A percentile compares a stretch with the other conserved stretches of the same genome.
Evolutionary conservation across 805 yeast species (phyloP).

Genomic region (Zygotorulaspora sp.): DNA sequence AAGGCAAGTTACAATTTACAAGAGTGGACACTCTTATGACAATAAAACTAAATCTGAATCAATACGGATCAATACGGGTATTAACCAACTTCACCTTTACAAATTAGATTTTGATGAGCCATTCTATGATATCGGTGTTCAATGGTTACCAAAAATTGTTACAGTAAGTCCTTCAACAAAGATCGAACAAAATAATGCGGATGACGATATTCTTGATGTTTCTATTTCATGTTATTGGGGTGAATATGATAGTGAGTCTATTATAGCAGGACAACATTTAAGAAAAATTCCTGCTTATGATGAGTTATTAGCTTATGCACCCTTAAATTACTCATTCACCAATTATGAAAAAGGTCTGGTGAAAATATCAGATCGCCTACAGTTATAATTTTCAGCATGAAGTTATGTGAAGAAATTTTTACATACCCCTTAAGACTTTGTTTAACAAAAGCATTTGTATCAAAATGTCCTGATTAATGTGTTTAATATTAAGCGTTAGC

Average conservation of each 20-base stretch:
- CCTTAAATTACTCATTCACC: slow-evolving; percentile 58
- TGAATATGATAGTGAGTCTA: slow-evolving; percentile 50
- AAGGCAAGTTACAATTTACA: slow-evolving; percentile 52
- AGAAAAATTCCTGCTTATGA: slow-evolving; percentile 63
- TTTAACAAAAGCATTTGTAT: no score
- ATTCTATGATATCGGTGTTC: slow-evolving; percentile 56
- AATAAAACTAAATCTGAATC: slow-evolving; percentile 41
- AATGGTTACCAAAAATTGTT: slow-evolving; percentile 68
- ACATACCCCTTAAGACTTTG: no score
- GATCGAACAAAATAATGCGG: slow-evolving; percentile 33
- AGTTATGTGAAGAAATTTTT: no score
- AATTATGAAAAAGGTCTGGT: slow-evolving; percentile 68
- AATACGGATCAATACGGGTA: slow-evolving; percentile 56
- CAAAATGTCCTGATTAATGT: no score
- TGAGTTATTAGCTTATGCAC: slow-evolving; percentile 65
- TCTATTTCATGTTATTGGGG: slow-evolving; percentile 72
- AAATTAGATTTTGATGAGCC: slow-evolving; percentile 56
- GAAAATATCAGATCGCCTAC: slow-evolving; percentile 48
- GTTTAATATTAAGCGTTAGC: no score
- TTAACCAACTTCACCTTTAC: slow-evolving; percentile 59
- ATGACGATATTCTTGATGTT: slow-evolving; percentile 46
- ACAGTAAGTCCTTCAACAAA: slow-evolving; percentile 33
- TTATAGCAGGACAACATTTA: slow-evolving; percentile 37
- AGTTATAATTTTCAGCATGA: no score
- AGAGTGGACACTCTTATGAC: slow-evolving; percentile 27